Conservation (phyloP, 2,329 filamentous ascomycete genomes). For the Sclerotinia nivalis region DNA sequence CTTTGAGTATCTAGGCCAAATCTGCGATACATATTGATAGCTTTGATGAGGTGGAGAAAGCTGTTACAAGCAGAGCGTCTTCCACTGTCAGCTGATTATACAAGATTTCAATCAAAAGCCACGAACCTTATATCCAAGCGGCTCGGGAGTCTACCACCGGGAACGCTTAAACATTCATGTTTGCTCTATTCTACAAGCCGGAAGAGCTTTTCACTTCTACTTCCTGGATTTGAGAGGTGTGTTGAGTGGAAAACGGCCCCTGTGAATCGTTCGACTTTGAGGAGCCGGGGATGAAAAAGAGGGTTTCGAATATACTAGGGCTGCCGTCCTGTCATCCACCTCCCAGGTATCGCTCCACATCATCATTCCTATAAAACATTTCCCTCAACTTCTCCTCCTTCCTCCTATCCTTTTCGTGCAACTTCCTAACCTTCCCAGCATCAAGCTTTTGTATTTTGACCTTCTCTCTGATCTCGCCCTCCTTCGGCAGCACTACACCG, state of each 20-base stretch:
- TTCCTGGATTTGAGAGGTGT: too few species aligned
- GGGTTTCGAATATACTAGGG: not conserved
- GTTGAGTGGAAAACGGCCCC: not conserved
- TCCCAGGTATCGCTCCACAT: conserved; percentile 66
- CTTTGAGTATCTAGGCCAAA: not conserved
- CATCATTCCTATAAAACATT: conserved; percentile 73
- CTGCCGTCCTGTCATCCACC: not conserved
- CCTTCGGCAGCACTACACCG: conserved; percentile 52
- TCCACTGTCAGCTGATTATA: not conserved
- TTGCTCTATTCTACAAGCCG: not conserved
- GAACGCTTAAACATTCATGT: not conserved
- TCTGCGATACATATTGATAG: not conserved
- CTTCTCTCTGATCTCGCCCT: conserved; percentile 43
- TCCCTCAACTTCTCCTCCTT: conserved; percentile 64
- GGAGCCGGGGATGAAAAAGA: not conserved
- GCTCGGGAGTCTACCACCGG: not conserved
- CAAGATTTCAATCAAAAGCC: not conserved
- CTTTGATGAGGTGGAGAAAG: not conserved
- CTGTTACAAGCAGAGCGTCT: not conserved
- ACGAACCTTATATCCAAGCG: not conserved
- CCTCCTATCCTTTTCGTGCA: conserved; percentile 61
- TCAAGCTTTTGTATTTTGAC: conserved; percentile 57
- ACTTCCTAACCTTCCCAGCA: conserved; percentile 67
- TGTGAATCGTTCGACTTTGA: not conserved
- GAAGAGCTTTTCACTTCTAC: not conserved